Percentiles rank a stretch among this genome's conserved stretches.
phyloP scores from a whole-genome alignment of 495 filamentous ascomycete genomes.

The Annulohypoxylon bovei region DNA sequence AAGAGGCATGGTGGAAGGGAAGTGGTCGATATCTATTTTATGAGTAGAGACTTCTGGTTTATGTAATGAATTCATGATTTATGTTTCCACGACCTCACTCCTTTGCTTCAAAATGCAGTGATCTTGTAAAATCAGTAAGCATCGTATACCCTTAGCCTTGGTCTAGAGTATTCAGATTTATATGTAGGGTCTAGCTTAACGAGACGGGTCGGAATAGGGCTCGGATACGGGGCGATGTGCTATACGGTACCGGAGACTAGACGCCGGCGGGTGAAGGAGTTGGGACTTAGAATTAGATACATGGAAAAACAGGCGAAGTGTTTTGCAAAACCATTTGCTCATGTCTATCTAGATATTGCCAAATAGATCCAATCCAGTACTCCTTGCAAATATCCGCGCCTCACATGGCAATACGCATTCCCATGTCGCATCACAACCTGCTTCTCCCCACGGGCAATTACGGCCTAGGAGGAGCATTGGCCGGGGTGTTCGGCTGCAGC shows the following conservation, averaged over 20 bases:
- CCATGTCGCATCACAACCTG: neutral
- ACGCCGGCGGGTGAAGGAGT: no score
- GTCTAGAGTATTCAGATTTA: no score
- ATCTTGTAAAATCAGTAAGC: no score
- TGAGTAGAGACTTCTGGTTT: neutral
- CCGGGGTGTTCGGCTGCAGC: slow-evolving; percentile 29
- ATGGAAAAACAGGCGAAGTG: no score
- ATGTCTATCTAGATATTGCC: neutral
- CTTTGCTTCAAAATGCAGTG: no score
- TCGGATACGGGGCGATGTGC: no score
- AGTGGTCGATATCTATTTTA: neutral
- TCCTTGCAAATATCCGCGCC: slow-evolving; percentile 1
- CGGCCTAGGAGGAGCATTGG: neutral
- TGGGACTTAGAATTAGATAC: no score
- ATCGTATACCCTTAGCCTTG: no score
- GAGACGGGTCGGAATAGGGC: no score
- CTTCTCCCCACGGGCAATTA: neutral
- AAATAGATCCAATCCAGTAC: neutral
- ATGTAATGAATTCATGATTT: slow-evolving; percentile 1
- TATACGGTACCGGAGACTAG: no score
- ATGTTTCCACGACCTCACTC: no score
- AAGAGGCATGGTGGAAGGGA: neutral
- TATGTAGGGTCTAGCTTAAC: no score
- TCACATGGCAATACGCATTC: neutral
- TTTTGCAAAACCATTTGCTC: neutral